Base-by-base conservation (phyloP, 768 basidiomycete genomes). In the Agrocybe praecox region DNA sequence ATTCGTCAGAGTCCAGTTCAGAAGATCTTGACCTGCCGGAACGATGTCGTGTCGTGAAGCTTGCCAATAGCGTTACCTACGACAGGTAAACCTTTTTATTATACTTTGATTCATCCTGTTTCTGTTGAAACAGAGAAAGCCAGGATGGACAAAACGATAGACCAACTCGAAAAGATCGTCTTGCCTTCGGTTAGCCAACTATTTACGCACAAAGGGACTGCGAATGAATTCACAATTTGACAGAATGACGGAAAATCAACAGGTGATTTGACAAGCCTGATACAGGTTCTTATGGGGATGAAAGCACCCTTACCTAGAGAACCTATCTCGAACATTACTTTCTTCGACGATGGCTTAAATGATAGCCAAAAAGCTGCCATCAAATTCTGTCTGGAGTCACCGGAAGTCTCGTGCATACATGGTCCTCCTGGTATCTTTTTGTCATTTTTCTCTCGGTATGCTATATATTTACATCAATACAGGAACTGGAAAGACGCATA, bases 401-500 rank as follows among this genome's bases (percentile, higher is more conserved):
- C 82, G 5, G 89, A 96, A 68, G 83, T 98, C 0, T 93, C 92
- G 1, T 93, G 94, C 63, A 94, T 99, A 22, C 96, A 98, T 66
- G 97, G 97, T 0, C 97, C 97, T n/a, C 97, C 97, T 58, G 96
- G 96, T 84, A 66, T 22, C 47, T 34, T 43, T 52, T 46, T 48
- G 19, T 7, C 42, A 23, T 42, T 34, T 12, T 26, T 43, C 7
- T 48, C n/a, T 11, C 32, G 15, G 14, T 18, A 32, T 6, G 8
- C 18, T 21, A 18, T 18, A 32, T 14, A 54, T 23, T 29, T n/a
- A 17, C 7, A 24, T 3, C 1, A 17, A 57, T 45, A 9, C 49
- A 87, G 88, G 92, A 56, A 96, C 95, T 2, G 96, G 96, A 7
- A 98, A 98, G 77, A 99, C 96, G 0, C 92, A 94, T 62, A 97